Evolutionary conservation across 768 basidiomycete species (phyloP).

Genomic region (Leucocoprinus leucothites): DNA sequence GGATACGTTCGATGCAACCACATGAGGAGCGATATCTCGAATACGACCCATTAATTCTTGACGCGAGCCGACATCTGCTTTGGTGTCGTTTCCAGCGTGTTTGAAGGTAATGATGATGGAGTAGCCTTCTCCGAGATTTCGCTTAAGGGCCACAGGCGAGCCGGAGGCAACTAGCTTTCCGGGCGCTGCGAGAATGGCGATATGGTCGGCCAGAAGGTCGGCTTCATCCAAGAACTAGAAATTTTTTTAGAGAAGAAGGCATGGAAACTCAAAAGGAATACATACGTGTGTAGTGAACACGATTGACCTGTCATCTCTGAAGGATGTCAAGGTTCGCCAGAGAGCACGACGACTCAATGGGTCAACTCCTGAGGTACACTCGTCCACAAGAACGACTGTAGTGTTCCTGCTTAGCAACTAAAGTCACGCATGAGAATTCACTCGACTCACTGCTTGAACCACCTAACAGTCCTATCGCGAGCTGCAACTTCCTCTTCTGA

Average conservation of each 20-base stretch:
- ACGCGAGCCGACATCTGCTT: conserved; percentile 21
- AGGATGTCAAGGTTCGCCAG: conserved; percentile 70
- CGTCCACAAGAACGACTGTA: conserved; percentile 56
- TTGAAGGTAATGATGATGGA: conserved; percentile 53
- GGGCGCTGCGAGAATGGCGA: conserved; percentile 72
- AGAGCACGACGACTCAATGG: conserved; percentile 75
- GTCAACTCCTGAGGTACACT: conserved; percentile 80
- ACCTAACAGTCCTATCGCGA: conserved; percentile 78
- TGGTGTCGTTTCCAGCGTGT: conserved; percentile 19
- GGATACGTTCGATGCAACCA: conserved; percentile 39
- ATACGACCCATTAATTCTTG: conserved; percentile 39
- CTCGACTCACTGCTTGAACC: conserved; percentile 60
- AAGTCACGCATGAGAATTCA: background rate
- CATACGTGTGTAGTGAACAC: conserved; percentile 78
- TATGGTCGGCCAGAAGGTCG: conserved; percentile 71
- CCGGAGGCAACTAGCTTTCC: conserved; percentile 74
- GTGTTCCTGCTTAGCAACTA: background rate
- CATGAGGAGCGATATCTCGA: conserved; percentile 40
- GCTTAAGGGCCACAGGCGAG: conserved; percentile 72
- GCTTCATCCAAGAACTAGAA: conserved; percentile 74
- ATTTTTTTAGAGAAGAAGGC: background rate
- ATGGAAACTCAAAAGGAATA: background rate
- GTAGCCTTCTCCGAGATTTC: conserved; percentile 69
- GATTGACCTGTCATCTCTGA: conserved; percentile 63
- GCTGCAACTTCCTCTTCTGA: conserved; percentile 79